Evolutionary conservation across 2,329 filamentous ascomycete species (phyloP).

Genomic region (Fusarium chlamydosporum): DNA sequence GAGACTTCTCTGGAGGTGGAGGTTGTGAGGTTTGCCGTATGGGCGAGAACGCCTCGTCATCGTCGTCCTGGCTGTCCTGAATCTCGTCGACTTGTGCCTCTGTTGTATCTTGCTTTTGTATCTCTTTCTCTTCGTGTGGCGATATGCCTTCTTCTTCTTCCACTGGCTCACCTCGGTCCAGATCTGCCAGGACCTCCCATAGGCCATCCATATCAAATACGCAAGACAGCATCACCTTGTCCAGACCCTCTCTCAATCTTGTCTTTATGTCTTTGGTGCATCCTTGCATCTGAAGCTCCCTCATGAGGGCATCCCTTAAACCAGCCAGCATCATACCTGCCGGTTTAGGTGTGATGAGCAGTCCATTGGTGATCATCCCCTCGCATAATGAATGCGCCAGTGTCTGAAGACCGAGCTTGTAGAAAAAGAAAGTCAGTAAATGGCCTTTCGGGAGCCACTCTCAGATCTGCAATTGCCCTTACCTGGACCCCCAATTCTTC

Average conservation of each 20-base stretch:
- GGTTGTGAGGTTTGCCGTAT: constrained; percentile 11
- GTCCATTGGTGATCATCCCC: constrained; percentile 49
- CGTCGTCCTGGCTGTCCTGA: constrained; percentile 55
- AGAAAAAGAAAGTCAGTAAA: constrained; percentile 23
- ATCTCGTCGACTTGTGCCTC: constrained; percentile 49
- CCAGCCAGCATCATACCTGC: constrained; percentile 57
- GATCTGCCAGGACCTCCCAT: constrained; percentile 68
- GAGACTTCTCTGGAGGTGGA: not conserved
- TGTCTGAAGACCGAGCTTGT: constrained; percentile 65
- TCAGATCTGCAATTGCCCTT: constrained; percentile 37
- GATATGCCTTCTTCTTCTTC: constrained; percentile 54
- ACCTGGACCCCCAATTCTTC: constrained; percentile 64
- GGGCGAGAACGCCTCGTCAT: constrained; percentile 43
- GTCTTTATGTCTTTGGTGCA: constrained; percentile 37
- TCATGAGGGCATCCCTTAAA: constrained; percentile 59
- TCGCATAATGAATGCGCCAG: constrained; percentile 59
- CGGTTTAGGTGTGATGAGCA: constrained; percentile 66
- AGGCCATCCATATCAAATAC: constrained; percentile 72
- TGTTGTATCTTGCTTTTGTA: constrained; percentile 5
- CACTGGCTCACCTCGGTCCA: constrained; percentile 55
- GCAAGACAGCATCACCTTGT: constrained; percentile 66
- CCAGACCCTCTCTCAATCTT: constrained; percentile 58
- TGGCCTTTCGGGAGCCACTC: not conserved
- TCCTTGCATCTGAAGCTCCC: constrained; percentile 52
- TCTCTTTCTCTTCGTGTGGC: not conserved